Conservation (phyloP, 2,329 filamentous ascomycete species). For the Calonectria crousiana region DNA sequence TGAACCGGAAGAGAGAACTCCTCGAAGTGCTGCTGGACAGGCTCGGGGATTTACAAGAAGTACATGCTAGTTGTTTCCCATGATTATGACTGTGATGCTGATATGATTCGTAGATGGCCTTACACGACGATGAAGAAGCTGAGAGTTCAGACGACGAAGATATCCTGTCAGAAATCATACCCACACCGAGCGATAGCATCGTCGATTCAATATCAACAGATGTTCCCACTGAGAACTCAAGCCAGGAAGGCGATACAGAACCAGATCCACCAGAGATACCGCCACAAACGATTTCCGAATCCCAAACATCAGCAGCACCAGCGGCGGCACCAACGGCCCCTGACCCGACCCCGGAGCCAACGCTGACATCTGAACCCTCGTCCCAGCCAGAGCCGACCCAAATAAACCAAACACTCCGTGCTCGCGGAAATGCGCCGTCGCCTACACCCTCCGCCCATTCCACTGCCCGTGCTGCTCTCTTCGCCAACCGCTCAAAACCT, state of each 20-base stretch:
- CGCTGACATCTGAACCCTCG: slow-evolving; percentile 24
- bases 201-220: slow-evolving; percentile 53
- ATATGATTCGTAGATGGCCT: slow-evolving; percentile 46
- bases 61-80: slow-evolving; percentile 45
- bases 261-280: slow-evolving; percentile 61
- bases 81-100: slow-evolving; percentile 3
- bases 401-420: slow-evolving; percentile 51
- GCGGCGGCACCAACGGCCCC: slow-evolving; percentile 15
- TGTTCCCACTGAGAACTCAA: slow-evolving; percentile 32
- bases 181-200: slow-evolving; percentile 66
- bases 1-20: slow-evolving; percentile 73
- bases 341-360: slow-evolving; percentile 22
- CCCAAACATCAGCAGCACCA: slow-evolving; percentile 17
- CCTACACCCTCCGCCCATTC: slow-evolving; percentile 44
- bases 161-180: slow-evolving; percentile 65
- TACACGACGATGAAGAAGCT: slow-evolving; percentile 52
- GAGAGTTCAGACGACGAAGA: slow-evolving; percentile 67
- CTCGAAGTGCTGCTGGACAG: slow-evolving; percentile 76
- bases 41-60: slow-evolving; percentile 75
- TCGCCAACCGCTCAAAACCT: slow-evolving; percentile 54
- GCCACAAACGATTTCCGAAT: slow-evolving; percentile 27
- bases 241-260: slow-evolving; percentile 48
- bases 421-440: slow-evolving; percentile 44
- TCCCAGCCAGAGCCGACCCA: slow-evolving; percentile 43
- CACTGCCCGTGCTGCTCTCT: slow-evolving; percentile 58